Percentiles rank a stretch among this genome's conserved stretches.
Evolutionary conservation across 1,139 yeast species (phyloP).

Genomic region (Zygosaccharomyces pseudobailii): DNA sequence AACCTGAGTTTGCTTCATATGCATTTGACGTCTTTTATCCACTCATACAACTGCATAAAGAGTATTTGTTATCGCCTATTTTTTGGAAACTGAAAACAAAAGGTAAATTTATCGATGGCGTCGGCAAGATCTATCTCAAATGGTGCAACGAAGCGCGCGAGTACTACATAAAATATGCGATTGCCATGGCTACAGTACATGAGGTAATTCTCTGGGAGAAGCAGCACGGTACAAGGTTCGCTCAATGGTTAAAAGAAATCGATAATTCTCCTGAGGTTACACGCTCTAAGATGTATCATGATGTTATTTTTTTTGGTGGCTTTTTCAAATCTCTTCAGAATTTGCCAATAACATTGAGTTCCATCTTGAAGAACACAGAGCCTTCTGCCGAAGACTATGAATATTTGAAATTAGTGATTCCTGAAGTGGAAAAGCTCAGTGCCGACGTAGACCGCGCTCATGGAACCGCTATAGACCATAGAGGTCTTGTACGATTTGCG

Average conservation of each 20-base stretch:
- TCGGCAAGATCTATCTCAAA: slow-evolving; percentile 58
- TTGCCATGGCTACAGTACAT: slow-evolving; percentile 47
- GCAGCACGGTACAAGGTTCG: slow-evolving; percentile 46
- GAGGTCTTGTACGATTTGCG: slow-evolving; percentile 45
- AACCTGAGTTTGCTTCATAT: slow-evolving; percentile 53
- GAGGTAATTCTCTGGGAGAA: slow-evolving; percentile 50
- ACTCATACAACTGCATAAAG: slow-evolving; percentile 56
- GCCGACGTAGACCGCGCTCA: slow-evolving; percentile 52
- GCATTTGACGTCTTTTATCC: slow-evolving; percentile 60
- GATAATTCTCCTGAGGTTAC: slow-evolving; percentile 42
- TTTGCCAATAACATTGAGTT: slow-evolving; percentile 60
- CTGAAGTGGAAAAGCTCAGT: slow-evolving; percentile 42
- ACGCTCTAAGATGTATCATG: slow-evolving; percentile 47
- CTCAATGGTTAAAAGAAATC: slow-evolving; percentile 44
- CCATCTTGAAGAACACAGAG: slow-evolving; percentile 50
- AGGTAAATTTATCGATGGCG: slow-evolving; percentile 62
- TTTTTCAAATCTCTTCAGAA: slow-evolving; percentile 72
- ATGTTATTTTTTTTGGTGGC: slow-evolving; percentile 63
- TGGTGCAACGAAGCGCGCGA: slow-evolving; percentile 62
- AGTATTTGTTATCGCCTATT: slow-evolving; percentile 53
- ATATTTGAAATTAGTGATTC: slow-evolving; percentile 51
- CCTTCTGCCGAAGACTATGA: slow-evolving; percentile 53
- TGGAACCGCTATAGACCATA: slow-evolving; percentile 50
- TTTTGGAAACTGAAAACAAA: slow-evolving; percentile 46
- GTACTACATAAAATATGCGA: slow-evolving; percentile 58